Base-by-base conservation (phyloP, 169 alveolate genomes). In the Neospora caninum region DNA sequence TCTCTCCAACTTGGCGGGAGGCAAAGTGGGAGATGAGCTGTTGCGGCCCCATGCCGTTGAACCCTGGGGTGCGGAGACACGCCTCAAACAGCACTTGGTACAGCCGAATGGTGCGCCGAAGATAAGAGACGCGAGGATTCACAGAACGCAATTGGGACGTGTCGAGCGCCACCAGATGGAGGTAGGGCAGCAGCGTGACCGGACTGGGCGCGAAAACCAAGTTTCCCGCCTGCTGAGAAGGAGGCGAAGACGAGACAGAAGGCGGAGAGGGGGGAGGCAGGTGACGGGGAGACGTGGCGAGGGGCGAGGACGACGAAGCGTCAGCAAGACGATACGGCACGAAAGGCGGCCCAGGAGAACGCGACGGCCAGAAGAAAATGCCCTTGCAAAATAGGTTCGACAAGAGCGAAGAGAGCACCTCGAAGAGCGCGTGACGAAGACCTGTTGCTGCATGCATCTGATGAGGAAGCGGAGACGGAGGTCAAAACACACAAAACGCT, bases 1-100 rank as follows among this genome's bases (percentile, higher is more conserved):
- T 13, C 58, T 4, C 58, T 49, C 58, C 58, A 49, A 13, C 58
- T 49, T 49, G 58, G 13, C 22, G 13, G 13, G 58, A 7, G 22
- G 58, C 58, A 49, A 49, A 49, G 4, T 49, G 58, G 34, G 73
- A 22, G 31, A 78, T 20, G 27, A 78, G 86, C 49, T 38, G 49
- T n/a, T n/a, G 39, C 45, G 86, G 86, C 22, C 86, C 45, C 27
- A n/a, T n/a, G 41, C 49, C 86, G 20, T 38, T 29, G 39, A 1
- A 4, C 18, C 89, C 89, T 39, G 89, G 89, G 31, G 89, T 22
- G 34, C 89, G 89, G 18, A 82, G 64, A 13, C 54, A 41, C 1
- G 89, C 89, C 54, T 82, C 89, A 49, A 82, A 82, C 31, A 82
- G 64, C 89, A 82, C 89, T 10, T 82, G 89, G 38, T 29, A 82